Evolutionary conservation across 1,284 basidiomycete species (phyloP).

Genomic region (Pseudomicrostroma phylloplanum): DNA sequence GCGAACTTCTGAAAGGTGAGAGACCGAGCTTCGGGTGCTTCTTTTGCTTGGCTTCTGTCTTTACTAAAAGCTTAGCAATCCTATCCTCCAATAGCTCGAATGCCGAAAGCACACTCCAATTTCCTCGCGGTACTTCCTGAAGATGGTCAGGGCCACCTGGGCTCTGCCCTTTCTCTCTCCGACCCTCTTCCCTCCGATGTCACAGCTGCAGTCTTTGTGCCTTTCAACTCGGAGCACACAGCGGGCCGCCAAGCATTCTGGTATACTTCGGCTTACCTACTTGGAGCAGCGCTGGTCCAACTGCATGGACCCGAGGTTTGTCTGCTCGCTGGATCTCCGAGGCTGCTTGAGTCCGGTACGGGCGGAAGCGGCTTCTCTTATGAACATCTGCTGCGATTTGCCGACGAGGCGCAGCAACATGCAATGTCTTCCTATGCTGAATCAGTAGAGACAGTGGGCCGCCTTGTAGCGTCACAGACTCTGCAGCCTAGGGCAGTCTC

Average conservation of each 20-base stretch:
- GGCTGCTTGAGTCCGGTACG: background rate
- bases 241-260: conserved; percentile 17
- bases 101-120: background rate
- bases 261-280: conserved; percentile 19
- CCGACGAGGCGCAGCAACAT: background rate
- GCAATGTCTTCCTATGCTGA: conserved; percentile 2
- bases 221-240: conserved; percentile 11
- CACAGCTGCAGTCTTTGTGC: background rate
- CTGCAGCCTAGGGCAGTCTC: conserved; percentile 1
- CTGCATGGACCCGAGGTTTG: background rate
- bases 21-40: background rate
- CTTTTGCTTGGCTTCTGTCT: background rate
- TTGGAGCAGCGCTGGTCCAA: conserved; percentile 13
- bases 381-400: conserved; percentile 13
- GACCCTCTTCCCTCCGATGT: background rate
- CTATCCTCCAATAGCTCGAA: background rate
- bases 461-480: background rate
- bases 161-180: background rate
- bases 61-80: background rate
- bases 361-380: conserved; percentile 14
- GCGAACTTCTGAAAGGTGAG: background rate
- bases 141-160: background rate
- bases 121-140: background rate
- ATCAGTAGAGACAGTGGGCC: background rate
- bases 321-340: conserved; percentile 9